Evolutionary conservation across 1,284 basidiomycete genomes (phyloP), one percentile per base, ranked within the genome.

Genomic region (Amylostereum chailletii): DNA sequence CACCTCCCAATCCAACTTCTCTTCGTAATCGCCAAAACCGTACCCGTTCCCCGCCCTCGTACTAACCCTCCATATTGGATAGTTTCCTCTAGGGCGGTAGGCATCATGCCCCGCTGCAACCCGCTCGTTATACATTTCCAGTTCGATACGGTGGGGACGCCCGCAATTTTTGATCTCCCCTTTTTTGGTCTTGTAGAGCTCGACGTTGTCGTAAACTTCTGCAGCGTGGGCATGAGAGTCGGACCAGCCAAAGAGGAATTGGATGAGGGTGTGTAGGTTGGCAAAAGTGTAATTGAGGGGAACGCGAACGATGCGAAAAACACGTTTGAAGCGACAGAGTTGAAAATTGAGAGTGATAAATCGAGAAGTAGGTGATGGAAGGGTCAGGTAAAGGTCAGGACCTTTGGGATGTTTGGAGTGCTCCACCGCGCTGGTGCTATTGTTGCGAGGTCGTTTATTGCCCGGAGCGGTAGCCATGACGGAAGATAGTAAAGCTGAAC

Each of bases 171-270:
- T 63, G 57, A 68, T 63, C 11, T 63, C 61, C n/a, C 64, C 61
- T 34, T 48, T 55, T 42, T 55, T 55, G 34, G 48, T 48, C 2
- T 54, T 51, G 45, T 63, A 59, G 47, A 60, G 53, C 48, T 62
- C 57, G 42, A 60, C 58, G 45, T 65, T 46, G 5, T 59, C 53
- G 47, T 55, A 58, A 4, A 67, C 62, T 31, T 60, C 53, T 9
- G 59, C 56, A 1, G 52, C 49, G 50, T 65, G 66, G 29, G 53
- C 43, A 48, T 66, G 66, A 3, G 55, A 42, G 31, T 64, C 57
- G 43, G 55, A 58, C 64, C 64, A 68, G 34, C 69, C 69, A 49
- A 68, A 71, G 55, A 66, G 59, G 58, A 65, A 65, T 34, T 63
- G 59, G 45, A 65, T 59, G 54, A 66, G 56, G 32, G 48, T 58